Percentiles rank a stretch among this genome's conserved stretches.
Evolutionary conservation across 257 asterid species (phyloP).

Genomic region (Salvia splendens): DNA sequence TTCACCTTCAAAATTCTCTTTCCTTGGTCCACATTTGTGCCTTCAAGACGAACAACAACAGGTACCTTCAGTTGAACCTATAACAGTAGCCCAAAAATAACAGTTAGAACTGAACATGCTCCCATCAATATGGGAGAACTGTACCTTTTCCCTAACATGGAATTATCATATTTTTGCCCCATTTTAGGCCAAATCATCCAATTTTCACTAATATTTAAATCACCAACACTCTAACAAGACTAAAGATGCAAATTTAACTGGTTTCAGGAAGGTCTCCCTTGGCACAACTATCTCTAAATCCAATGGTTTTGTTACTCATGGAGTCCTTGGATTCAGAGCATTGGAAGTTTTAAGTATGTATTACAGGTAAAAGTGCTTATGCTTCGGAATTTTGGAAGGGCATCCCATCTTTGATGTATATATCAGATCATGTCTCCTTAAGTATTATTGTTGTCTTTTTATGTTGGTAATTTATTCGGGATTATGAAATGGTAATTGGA

Average conservation of each 20-base stretch:
- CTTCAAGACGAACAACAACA: constrained; percentile 94
- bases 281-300: background rate
- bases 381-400: background rate
- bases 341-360: background rate
- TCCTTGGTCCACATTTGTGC: constrained; percentile 95
- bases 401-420: too few relatives aligned
- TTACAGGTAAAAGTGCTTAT: too few relatives aligned
- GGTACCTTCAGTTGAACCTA: constrained; percentile 94
- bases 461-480: too few relatives aligned
- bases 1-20: constrained; percentile 92
- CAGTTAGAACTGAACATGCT: constrained; percentile 15
- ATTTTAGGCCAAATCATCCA: background rate
- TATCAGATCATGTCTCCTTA: too few relatives aligned
- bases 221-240: too few relatives aligned
- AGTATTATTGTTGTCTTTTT: too few relatives aligned
- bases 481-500: too few relatives aligned
- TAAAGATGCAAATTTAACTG: background rate
- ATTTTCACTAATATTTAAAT: too few relatives aligned
- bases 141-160: background rate
- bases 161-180: background rate
- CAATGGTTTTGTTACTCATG: background rate
- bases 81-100: constrained; percentile 25
- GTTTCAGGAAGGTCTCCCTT: background rate
- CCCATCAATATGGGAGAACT: background rate
- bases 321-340: too few relatives aligned